Percentiles rank a stretch among this genome's conserved stretches.
Evolutionary conservation across 768 basidiomycete species (phyloP).

Genomic region (Leccinum subtestaceum): DNA sequence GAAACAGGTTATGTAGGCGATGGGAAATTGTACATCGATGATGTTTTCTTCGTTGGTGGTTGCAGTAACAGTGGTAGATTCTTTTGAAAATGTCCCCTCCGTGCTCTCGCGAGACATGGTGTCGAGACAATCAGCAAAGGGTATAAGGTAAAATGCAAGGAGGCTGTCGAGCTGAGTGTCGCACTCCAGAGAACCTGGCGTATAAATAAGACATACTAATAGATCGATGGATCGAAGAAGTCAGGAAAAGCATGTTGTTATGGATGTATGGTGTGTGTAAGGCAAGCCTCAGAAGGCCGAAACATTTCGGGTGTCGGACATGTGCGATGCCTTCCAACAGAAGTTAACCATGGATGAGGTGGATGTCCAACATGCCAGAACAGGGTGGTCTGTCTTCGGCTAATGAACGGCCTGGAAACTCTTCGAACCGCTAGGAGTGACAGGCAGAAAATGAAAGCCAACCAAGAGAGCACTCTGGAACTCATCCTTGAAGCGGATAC

Average conservation of each 20-base stretch:
- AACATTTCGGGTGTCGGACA: background rate
- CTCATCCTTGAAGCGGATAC: background rate
- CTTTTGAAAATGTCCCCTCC: conserved; percentile 1
- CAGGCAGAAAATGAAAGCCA: background rate
- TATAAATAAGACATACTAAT: conserved; percentile 15
- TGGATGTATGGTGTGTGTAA: background rate
- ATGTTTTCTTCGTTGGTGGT: conserved; percentile 3
- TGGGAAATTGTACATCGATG: conserved; percentile 9
- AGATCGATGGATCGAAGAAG: conserved; percentile 3
- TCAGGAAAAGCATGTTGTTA: conserved; percentile 1
- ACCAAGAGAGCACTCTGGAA: background rate
- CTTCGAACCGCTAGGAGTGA: background rate
- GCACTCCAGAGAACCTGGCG: background rate
- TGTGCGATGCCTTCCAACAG: background rate
- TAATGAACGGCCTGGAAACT: background rate
- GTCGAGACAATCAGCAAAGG: background rate
- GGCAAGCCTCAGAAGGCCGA: background rate
- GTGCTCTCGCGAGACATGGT: conserved; percentile 13
- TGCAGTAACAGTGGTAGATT: background rate
- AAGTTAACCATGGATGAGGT: background rate
- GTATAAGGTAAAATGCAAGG: background rate
- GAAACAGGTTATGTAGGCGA: background rate
- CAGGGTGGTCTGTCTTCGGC: background rate
- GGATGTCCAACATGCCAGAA: background rate
- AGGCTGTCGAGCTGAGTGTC: background rate